A percentile compares a stretch with the other conserved stretches of the same genome.
phyloP scores from a whole-genome alignment of 2,329 filamentous ascomycete species.

The Curvularia eragrostidis region DNA sequence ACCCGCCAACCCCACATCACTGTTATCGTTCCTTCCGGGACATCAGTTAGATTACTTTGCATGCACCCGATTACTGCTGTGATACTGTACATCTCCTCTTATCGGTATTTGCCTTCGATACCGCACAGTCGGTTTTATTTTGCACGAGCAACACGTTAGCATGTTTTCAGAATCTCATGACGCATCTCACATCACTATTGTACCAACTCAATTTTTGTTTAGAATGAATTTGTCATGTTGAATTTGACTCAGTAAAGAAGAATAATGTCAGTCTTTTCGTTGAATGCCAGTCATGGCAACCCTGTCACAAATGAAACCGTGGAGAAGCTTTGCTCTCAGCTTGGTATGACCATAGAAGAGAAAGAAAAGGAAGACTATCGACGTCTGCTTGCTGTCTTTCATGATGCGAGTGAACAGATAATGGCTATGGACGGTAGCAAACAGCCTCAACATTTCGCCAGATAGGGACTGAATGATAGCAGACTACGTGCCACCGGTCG shows the following conservation, averaged over 20 bases:
- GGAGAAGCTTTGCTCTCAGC: conserved; percentile 39
- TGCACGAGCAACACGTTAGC: not conserved
- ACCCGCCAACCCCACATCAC: conserved; percentile 8
- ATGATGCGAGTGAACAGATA: conserved; percentile 48
- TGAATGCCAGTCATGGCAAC: conserved; percentile 41
- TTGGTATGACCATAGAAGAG: conserved; percentile 45
- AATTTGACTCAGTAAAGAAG: not conserved
- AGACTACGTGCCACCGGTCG: conserved; percentile 45
- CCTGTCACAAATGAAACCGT: conserved; percentile 45
- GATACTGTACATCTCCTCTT: not conserved
- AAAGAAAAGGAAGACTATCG: conserved; percentile 50
- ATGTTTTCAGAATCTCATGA: not conserved
- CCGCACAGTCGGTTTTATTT: not conserved
- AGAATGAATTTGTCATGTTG: not conserved
- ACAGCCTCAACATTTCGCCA: conserved; percentile 1
- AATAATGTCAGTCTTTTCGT: conserved; percentile 50
- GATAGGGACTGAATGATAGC: not conserved
- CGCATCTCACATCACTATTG: not conserved
- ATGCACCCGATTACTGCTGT: not conserved
- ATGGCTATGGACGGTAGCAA: conserved; percentile 45
- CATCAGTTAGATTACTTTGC: not conserved
- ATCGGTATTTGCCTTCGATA: not conserved
- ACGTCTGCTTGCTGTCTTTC: conserved; percentile 49
- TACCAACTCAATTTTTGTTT: not conserved
- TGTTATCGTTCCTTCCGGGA: conserved; percentile 5